Percentiles rank a stretch among this genome's conserved stretches.
Evolutionary conservation across 2,329 filamentous ascomycete species (phyloP).

Genomic region (Whalleya microplaca): DNA sequence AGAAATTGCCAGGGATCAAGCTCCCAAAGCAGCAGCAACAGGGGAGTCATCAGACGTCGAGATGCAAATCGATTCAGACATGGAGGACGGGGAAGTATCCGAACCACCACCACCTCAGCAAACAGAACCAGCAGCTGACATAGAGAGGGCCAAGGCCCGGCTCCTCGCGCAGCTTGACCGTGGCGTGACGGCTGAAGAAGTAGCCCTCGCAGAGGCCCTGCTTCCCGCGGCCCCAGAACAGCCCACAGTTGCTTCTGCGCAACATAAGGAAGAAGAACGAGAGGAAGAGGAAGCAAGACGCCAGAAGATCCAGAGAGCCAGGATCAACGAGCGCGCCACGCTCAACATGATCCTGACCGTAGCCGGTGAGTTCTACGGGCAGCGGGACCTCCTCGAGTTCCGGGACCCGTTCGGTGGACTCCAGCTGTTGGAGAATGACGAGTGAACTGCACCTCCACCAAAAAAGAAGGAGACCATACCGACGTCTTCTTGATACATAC

Average conservation of each 20-base stretch:
- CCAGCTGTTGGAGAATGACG: constrained; percentile 28
- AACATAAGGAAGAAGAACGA: constrained; percentile 32
- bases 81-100: constrained; percentile 44
- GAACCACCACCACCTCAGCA: constrained; percentile 35
- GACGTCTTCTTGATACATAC: not conserved
- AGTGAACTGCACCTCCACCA: not conserved
- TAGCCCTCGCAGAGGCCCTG: constrained; percentile 12
- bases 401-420: constrained; percentile 63
- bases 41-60: constrained; percentile 42
- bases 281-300: constrained; percentile 30
- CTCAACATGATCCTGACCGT: constrained; percentile 92
- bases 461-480: not conserved
- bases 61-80: constrained; percentile 38
- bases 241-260: not conserved
- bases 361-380: constrained; percentile 86
- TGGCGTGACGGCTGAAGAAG: constrained; percentile 12
- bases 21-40: constrained; percentile 47
- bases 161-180: constrained; percentile 53
- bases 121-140: constrained; percentile 39
- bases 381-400: constrained; percentile 80
- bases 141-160: constrained; percentile 53
- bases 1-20: constrained; percentile 17
- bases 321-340: constrained; percentile 66
- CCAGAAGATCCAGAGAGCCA: constrained; percentile 36
- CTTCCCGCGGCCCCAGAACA: constrained; percentile 9